Conservation (phyloP, 164 flowering plant genomes). For the Nymphaea colorata region DNA sequence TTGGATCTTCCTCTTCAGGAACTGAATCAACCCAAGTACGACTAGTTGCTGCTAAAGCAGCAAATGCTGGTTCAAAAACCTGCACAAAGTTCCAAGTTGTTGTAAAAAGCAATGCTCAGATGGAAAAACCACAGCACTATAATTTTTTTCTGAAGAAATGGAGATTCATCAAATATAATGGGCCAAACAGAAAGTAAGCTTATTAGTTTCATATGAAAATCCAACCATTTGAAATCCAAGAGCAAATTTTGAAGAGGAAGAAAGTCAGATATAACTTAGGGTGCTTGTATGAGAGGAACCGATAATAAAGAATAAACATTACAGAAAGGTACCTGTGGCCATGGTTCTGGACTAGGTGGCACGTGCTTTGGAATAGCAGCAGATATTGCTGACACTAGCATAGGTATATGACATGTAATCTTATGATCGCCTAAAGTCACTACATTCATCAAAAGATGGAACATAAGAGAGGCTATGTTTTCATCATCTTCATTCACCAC, state of each 20-base stretch:
- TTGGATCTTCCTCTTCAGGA: constrained; percentile 37
- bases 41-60: constrained; percentile 55
- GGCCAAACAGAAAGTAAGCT: no score
- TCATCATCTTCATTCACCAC: constrained; percentile 40
- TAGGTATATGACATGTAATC: constrained; percentile 46
- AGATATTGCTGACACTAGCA: constrained; percentile 29
- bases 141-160: no score
- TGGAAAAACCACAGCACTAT: no score
- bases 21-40: constrained; percentile 43
- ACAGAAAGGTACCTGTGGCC: constrained; percentile 51
- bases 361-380: constrained; percentile 33
- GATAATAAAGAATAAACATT: no score
- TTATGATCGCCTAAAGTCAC: constrained; percentile 51
- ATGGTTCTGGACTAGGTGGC: constrained; percentile 39
- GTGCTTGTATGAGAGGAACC: no score
- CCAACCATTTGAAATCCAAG: no score
- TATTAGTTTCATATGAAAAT: no score
- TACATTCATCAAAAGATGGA: constrained; percentile 51
- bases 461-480: constrained; percentile 30
- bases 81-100: constrained; percentile 4
- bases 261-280: no score
- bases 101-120: no score
- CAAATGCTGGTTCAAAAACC: constrained; percentile 63
- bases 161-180: no score
- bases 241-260: no score